Percentiles rank a stretch among this genome's conserved stretches.
Conservation (phyloP, 306 rosid species). For the Quercus wislizeni region DNA sequence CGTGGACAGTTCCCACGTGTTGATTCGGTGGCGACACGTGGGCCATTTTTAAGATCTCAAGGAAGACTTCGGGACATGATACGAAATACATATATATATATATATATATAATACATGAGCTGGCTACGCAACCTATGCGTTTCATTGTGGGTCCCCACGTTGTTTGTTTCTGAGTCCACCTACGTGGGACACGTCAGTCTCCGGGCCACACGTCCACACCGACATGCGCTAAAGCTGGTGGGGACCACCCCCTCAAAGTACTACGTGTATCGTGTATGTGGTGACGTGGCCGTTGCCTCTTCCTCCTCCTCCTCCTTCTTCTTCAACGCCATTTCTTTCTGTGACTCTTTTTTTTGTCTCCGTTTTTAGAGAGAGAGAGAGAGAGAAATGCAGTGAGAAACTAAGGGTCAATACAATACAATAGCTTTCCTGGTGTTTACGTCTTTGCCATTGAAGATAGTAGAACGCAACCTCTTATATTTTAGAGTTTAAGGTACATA, state of each 20-base stretch:
- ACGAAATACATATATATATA: no score
- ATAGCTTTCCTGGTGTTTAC: neutral
- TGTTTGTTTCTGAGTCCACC: neutral
- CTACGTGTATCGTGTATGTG: constrained; percentile 54
- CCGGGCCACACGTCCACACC: no score
- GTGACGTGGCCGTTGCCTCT: constrained; percentile 75
- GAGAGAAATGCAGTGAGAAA: constrained; percentile 22
- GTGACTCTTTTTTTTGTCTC: constrained; percentile 28
- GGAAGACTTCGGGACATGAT: constrained; percentile 2
- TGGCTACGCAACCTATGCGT: constrained; percentile 20
- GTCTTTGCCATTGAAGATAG: constrained; percentile 14
- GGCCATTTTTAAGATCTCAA: constrained; percentile 13
- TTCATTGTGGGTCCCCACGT: constrained; percentile 15
- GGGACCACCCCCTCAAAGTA: no score
- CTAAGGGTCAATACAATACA: neutral
- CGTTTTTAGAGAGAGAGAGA: neutral
- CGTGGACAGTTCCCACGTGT: constrained; percentile 19
- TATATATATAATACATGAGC: neutral
- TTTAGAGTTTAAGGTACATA: constrained; percentile 34
- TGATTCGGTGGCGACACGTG: constrained; percentile 18
- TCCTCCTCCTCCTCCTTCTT: constrained; percentile 31
- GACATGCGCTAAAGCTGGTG: no score
- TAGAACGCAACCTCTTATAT: no score
- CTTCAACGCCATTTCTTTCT: constrained; percentile 25
- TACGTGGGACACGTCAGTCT: no score